phyloP scores from a whole-genome alignment of 495 filamentous ascomycete species.

The Lasiosphaeria miniovina region DNA sequence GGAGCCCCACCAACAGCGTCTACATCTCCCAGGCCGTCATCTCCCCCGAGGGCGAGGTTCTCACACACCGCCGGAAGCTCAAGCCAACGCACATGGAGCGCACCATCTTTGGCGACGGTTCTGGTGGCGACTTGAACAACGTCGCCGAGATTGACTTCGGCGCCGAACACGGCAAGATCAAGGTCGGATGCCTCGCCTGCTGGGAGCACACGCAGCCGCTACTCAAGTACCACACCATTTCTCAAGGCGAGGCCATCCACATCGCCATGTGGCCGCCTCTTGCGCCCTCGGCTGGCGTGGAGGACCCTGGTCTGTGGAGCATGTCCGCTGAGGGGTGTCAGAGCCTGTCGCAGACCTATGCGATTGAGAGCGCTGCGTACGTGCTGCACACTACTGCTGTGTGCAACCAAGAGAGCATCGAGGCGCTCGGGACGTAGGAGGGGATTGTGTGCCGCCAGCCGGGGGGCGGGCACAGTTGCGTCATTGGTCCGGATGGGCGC shows the following conservation, averaged over 20 bases:
- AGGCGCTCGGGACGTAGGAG: constrained; percentile 34
- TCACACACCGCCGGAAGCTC: constrained; percentile 50
- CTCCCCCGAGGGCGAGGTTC: constrained; percentile 41
- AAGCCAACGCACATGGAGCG: constrained; percentile 64
- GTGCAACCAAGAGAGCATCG: constrained; percentile 42
- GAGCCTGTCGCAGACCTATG: constrained; percentile 45
- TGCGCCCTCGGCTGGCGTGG: constrained; percentile 20
- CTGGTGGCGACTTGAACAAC: constrained; percentile 35
- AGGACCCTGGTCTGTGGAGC: constrained; percentile 28
- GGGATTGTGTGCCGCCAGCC: constrained; percentile 34
- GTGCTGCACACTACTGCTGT: constrained; percentile 50
- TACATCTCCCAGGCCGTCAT: constrained; percentile 60
- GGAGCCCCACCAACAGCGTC: constrained; percentile 38
- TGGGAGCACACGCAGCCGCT: constrained; percentile 62
- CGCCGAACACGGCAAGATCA: constrained; percentile 30
- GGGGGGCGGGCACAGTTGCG: constrained; percentile 49
- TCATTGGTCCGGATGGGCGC: constrained; percentile 55
- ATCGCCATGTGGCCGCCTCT: constrained; percentile 57
- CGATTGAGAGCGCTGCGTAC: constrained; percentile 51
- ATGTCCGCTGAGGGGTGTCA: constrained; percentile 37
- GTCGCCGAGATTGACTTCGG: constrained; percentile 45
- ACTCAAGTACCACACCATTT: constrained; percentile 55
- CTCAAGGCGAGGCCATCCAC: constrained; percentile 53
- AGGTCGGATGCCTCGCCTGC: constrained; percentile 50
- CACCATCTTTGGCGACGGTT: constrained; percentile 57